Conservation (phyloP, 2,329 filamentous ascomycete genomes). For the Penicillium sp. region DNA sequence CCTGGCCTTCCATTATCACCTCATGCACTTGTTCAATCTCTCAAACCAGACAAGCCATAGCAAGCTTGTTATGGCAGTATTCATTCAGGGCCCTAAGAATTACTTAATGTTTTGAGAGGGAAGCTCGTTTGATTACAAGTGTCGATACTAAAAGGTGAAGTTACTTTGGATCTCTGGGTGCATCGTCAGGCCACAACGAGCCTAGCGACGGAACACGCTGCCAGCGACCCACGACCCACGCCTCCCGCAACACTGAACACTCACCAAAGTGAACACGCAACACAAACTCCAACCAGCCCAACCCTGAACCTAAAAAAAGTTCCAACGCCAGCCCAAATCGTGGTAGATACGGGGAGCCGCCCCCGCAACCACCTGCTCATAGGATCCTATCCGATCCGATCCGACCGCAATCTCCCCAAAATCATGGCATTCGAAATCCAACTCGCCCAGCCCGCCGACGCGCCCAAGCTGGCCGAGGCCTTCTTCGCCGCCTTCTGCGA, state of each 20-base stretch:
- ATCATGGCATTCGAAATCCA: constrained; percentile 22
- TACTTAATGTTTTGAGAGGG: too few relatives aligned
- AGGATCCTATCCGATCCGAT: too few relatives aligned
- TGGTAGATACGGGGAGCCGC: too few relatives aligned
- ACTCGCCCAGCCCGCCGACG: constrained; percentile 18
- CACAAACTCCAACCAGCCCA: background rate
- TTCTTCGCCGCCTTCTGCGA: constrained; percentile 29
- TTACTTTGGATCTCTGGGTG: too few relatives aligned
- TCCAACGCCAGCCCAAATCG: background rate
- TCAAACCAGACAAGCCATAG: too few relatives aligned
- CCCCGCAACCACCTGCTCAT: background rate
- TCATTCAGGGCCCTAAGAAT: too few relatives aligned
- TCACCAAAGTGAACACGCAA: background rate
- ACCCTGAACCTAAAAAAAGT: background rate
- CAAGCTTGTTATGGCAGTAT: too few relatives aligned
- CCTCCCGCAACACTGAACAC: background rate
- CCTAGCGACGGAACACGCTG: background rate
- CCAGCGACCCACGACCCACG: background rate
- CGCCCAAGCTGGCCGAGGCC: constrained; percentile 17
- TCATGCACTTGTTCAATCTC: background rate
- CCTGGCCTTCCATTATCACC: background rate
- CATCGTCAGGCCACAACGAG: background rate
- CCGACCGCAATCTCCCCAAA: background rate
- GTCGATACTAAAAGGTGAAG: too few relatives aligned
- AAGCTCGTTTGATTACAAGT: too few relatives aligned